Percentiles rank a stretch among this genome's conserved stretches.
These are phyloP conservation scores for Nakaseomyces bracarensis DNA, from an alignment of 1,139 yeast genomes.

Conservation along the genomic window DNA sequence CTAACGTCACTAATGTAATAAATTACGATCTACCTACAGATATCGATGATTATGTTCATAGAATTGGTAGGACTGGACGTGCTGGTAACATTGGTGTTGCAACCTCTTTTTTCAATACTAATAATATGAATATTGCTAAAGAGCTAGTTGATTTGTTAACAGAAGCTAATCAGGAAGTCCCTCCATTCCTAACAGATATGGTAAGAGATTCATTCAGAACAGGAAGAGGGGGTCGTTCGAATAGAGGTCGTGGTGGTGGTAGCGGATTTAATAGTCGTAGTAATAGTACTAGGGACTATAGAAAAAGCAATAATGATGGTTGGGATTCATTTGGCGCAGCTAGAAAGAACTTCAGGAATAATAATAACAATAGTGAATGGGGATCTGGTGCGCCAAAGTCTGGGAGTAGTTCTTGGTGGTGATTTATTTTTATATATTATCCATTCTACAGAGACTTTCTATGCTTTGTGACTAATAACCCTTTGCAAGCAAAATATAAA, in stretches of 20 bases:
- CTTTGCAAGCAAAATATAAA: too few species aligned
- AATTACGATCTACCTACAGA: slow-evolving; percentile 95
- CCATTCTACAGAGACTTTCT: background rate
- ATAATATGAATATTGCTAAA: slow-evolving; percentile 79
- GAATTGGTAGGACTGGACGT: slow-evolving; percentile 99
- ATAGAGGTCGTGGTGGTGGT: slow-evolving; percentile 28
- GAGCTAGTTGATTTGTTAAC: slow-evolving; percentile 76
- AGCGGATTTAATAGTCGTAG: slow-evolving; percentile 17
- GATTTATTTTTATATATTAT: background rate
- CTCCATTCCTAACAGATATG: slow-evolving; percentile 71
- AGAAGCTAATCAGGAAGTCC: slow-evolving; percentile 97
- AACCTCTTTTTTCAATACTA: slow-evolving; percentile 93
- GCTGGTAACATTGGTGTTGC: slow-evolving; percentile 98
- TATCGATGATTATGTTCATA: slow-evolving; percentile 96
- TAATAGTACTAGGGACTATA: slow-evolving; percentile 43
- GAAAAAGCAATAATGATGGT: slow-evolving; percentile 37
- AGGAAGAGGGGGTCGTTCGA: slow-evolving; percentile 38
- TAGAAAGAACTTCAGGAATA: slow-evolving; percentile 24
- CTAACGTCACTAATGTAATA: slow-evolving; percentile 93
- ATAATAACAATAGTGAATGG: slow-evolving; percentile 9
- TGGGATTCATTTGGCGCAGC: slow-evolving; percentile 26
- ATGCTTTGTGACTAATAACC: too few species aligned
- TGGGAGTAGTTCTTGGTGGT: slow-evolving; percentile 23
- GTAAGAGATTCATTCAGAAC: slow-evolving; percentile 67
- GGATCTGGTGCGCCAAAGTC: slow-evolving; percentile 9